A percentile compares a stretch with the other conserved stretches of the same genome.
These are phyloP conservation scores for Salmacisia buchloeana DNA, from an alignment of 1,284 basidiomycete species.

Conservation along the genomic window DNA sequence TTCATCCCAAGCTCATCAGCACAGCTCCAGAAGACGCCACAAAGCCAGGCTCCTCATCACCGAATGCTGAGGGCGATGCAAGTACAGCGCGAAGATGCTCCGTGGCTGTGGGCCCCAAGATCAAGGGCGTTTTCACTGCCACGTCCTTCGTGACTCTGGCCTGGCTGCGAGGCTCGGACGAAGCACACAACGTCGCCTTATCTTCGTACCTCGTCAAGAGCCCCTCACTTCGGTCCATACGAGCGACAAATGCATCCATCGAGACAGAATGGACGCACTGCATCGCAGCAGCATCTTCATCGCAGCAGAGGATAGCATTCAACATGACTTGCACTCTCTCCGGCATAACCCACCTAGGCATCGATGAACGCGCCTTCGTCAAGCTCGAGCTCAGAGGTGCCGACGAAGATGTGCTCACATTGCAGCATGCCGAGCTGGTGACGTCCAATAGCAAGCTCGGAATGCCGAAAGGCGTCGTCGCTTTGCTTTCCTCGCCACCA, in stretches of 20 bases:
- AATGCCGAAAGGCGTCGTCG: neutral
- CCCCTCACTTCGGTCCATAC: neutral
- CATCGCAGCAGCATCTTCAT: neutral
- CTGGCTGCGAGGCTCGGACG: neutral
- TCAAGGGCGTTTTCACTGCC: neutral
- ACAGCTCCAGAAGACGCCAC: neutral
- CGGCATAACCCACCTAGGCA: neutral
- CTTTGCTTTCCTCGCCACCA: neutral
- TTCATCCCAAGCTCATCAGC: constrained; percentile 4
- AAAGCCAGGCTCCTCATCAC: neutral
- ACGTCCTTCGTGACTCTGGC: neutral
- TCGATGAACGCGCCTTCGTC: constrained; percentile 1
- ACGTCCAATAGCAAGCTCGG: neutral
- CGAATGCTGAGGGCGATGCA: neutral
- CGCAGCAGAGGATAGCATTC: neutral
- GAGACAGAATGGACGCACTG: neutral
- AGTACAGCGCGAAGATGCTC: neutral
- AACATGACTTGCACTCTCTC: neutral
- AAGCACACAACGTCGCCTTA: too few species aligned
- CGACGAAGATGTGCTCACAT: neutral
- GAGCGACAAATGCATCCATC: neutral
- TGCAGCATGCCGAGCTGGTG: neutral
- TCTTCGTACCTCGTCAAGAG: neutral
- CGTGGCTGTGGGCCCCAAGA: neutral
- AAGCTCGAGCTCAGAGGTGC: neutral